These are phyloP conservation scores for Starmerella roubikii DNA, from an alignment of 805 yeast genomes.

Conservation along the genomic window DNA sequence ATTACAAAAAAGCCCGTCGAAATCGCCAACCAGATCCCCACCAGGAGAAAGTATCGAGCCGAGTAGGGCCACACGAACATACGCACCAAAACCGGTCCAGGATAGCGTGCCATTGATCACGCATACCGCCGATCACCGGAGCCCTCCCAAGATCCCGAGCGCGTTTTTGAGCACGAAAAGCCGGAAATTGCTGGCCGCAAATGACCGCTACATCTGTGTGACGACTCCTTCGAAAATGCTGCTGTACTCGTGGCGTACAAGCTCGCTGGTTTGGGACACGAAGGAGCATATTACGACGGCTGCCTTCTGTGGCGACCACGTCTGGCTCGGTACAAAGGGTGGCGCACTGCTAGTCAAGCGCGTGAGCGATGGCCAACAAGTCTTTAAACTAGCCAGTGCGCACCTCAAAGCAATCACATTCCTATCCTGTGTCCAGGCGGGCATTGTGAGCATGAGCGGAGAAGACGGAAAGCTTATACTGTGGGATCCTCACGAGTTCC, in stretches of 20 bases:
- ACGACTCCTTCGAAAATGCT: constrained; percentile 2
- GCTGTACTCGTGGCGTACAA: constrained; percentile 12
- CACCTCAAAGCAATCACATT: constrained; percentile 12
- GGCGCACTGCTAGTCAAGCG: constrained; percentile 3
- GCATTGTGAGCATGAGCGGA: constrained; percentile 23
- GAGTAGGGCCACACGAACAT: constrained; percentile 2
- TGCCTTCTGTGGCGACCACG: constrained; percentile 4
- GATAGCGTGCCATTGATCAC: constrained; percentile 5
- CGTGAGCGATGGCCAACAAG: neutral
- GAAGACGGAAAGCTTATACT: constrained; percentile 27
- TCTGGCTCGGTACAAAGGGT: constrained; percentile 12
- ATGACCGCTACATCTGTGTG: constrained; percentile 8
- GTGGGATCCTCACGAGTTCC: constrained; percentile 23
- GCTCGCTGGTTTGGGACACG: constrained; percentile 12
- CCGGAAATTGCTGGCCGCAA: constrained; percentile 9
- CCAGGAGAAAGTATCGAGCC: too few relatives aligned
- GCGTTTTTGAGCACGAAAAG: constrained; percentile 1
- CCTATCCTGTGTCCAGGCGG: constrained; percentile 1
- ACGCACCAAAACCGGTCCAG: constrained; percentile 8
- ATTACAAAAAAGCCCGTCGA: too few relatives aligned
- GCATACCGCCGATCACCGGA: constrained; percentile 10
- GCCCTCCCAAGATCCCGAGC: constrained; percentile 10
- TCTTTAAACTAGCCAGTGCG: constrained; percentile 3
- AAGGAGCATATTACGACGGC: constrained; percentile 6
- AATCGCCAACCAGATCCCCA: too few relatives aligned